Conservation (phyloP, 2,329 filamentous ascomycete genomes). For the Trichophyton schoenleinii region DNA sequence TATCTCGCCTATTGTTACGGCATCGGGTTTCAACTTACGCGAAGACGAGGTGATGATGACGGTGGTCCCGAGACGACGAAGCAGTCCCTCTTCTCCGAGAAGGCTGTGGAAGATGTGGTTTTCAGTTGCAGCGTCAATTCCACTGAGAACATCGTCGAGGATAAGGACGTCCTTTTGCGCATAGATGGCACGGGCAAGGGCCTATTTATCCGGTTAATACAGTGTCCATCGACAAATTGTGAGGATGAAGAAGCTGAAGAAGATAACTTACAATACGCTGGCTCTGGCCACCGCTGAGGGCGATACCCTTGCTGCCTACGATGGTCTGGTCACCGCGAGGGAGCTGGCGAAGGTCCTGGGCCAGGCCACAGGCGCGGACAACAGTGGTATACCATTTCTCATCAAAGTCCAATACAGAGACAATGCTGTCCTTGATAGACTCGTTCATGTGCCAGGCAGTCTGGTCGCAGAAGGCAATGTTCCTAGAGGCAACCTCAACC, state of each 20-base stretch:
- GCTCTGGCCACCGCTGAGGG: conserved; percentile 42
- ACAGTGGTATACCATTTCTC: conserved; percentile 28
- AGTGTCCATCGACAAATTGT: not conserved
- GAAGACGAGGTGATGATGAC: conserved; percentile 31
- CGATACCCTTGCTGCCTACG: conserved; percentile 40
- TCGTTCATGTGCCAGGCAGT: conserved; percentile 32
- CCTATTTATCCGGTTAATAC: conserved; percentile 14
- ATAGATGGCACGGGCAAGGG: conserved; percentile 43
- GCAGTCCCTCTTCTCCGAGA: conserved; percentile 35
- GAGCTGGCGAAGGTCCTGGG: conserved; percentile 30
- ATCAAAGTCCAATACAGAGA: conserved; percentile 27
- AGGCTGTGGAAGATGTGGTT: conserved; percentile 38
- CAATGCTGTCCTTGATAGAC: conserved; percentile 30
- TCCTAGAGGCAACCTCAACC: conserved; percentile 21
- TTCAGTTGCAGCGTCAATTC: conserved; percentile 39
- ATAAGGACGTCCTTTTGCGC: conserved; percentile 37
- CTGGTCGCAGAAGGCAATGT: conserved; percentile 33
- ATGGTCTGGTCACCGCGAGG: conserved; percentile 34
- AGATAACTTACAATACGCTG: conserved; percentile 34
- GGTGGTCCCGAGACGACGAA: conserved; percentile 30
- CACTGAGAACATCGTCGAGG: conserved; percentile 42
- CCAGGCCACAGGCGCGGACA: conserved; percentile 26
- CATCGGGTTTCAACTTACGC: conserved; percentile 13
- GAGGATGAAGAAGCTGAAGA: not conserved
- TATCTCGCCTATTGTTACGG: not conserved